Base-by-base conservation (phyloP, 768 basidiomycete genomes). In the Lentinus brumalis region DNA sequence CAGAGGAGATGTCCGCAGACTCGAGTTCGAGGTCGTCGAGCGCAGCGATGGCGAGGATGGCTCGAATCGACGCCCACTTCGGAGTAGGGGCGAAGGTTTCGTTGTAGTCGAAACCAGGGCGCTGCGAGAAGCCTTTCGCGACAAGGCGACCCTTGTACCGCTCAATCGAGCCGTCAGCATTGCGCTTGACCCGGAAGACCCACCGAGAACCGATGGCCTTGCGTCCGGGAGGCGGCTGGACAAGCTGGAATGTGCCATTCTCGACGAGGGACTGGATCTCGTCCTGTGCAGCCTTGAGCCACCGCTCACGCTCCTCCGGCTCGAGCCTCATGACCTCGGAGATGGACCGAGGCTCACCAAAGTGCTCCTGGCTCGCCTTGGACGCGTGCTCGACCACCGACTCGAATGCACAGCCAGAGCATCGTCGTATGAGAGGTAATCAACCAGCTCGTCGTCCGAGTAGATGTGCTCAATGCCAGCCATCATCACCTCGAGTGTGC, bases 1-100 rank as follows among this genome's bases (percentile, higher is more conserved):
- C 70, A 16, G 35, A 52, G n/a, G 63, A 60, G 45, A 74, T 60
- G 53, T 73, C 71, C 44, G 70, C 57, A 41, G 69, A 66, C 42
- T 72, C 57, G 30, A 75, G 54, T 16, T 69, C 65, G 44, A 72
- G 65, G 49, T 68, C 67, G 14, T 69, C 31, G 5, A 59, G 32
- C 9, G 68, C 69, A 12, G 70, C 70, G 18, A 74, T 41, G 5
- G 71, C 66, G 35, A 73, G 60, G 14, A 70, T 35, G 35, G 62
- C 50, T 7, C 68, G 56, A 16, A n/a, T n/a, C n/a, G n/a, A n/a
- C n/a, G n/a, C n/a, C n/a, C n/a, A n/a, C n/a, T n/a, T n/a, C n/a
- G n/a, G n/a, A n/a, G n/a, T n/a, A n/a, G n/a, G n/a, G n/a, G n/a
- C n/a, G n/a, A n/a, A n/a, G n/a, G n/a, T n/a, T n/a, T n/a, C n/a